These are phyloP conservation scores for Chaetomiaceae sp. DNA, from an alignment of 2,329 filamentous ascomycete genomes.

Conservation along the genomic window DNA sequence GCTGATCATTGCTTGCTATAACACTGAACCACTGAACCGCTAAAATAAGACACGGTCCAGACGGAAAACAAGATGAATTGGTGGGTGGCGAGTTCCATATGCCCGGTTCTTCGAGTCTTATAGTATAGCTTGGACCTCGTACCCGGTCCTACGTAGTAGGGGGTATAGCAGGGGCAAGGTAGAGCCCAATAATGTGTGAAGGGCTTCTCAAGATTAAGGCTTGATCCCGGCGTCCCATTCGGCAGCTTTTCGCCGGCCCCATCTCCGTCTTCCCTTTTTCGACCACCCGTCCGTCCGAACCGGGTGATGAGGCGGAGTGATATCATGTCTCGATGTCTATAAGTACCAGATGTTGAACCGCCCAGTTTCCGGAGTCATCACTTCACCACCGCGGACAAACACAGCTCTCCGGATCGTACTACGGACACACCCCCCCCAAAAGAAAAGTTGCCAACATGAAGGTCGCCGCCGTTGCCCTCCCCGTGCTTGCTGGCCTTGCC, in stretches of 20 bases:
- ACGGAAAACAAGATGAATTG: background rate
- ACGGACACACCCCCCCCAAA: too few species aligned
- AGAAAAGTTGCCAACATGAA: conserved; percentile 19
- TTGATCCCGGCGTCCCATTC: background rate
- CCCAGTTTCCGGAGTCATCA: background rate
- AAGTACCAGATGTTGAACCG: too few species aligned
- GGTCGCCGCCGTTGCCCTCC: conserved; percentile 24
- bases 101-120: background rate
- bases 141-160: background rate
- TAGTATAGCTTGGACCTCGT: background rate
- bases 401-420: background rate
- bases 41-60: background rate
- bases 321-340: background rate
- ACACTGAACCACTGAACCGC: background rate
- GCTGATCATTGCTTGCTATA: background rate
- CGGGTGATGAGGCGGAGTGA: background rate
- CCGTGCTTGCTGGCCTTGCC: conserved; percentile 33
- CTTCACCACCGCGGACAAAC: background rate
- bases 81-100: background rate
- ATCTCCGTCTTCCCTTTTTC: conserved; percentile 10
- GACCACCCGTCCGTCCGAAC: conserved; percentile 18
- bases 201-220: background rate
- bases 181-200: background rate
- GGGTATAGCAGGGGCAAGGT: background rate
- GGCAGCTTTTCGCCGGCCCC: conserved; percentile 4